These are phyloP conservation scores for Lentinula novae-zelandiae DNA, from an alignment of 1,284 basidiomycete species.

Conservation along the genomic window DNA sequence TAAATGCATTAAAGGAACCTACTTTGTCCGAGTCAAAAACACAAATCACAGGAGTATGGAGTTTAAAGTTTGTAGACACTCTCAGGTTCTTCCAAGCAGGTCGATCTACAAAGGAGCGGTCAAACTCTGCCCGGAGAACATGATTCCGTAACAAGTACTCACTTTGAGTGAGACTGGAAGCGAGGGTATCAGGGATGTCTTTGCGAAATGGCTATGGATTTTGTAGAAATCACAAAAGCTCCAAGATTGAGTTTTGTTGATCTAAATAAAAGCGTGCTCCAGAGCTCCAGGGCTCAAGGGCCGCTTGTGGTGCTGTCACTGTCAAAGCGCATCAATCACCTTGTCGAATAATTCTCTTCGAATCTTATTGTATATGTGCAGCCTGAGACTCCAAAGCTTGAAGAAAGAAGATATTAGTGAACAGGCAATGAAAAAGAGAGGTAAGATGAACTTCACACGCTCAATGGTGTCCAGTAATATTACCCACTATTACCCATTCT, in stretches of 20 bases:
- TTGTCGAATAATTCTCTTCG: no score
- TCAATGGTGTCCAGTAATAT: not conserved
- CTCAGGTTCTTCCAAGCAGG: no score
- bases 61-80: not conserved
- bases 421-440: not conserved
- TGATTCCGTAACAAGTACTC: no score
- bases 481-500: no score
- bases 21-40: not conserved
- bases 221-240: no score
- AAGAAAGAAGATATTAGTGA: not conserved
- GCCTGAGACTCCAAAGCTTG: not conserved
- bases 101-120: no score
- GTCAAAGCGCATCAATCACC: not conserved
- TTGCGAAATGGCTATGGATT: no score
- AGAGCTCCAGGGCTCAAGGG: not conserved
- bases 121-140: no score
- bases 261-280: no score
- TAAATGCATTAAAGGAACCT: not conserved
- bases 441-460: not conserved
- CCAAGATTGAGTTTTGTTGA: not conserved
- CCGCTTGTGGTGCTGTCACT: not conserved
- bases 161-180: no score
- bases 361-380: no score
- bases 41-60: not conserved
- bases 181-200: no score